Base-by-base conservation (phyloP, 1,284 basidiomycete species). In the Inonotus hispidus region DNA sequence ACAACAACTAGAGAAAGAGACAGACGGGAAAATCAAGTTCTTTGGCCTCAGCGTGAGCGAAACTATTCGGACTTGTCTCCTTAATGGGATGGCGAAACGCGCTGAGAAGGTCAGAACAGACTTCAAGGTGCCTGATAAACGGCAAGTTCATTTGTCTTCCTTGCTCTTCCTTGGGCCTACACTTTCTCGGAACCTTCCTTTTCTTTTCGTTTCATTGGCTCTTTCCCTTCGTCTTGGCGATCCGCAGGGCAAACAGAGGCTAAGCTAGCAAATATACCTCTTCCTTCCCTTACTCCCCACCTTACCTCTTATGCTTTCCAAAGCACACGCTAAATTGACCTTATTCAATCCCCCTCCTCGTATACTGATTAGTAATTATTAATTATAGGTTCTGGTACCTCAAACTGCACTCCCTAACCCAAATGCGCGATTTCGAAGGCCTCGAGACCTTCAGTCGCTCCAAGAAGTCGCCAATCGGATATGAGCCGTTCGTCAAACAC, bases 391-490 rank as follows among this genome's bases (percentile, higher is more conserved):
- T 93, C 74, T 97, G 93, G 93, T 91, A 93, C 74, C 72, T 93
- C 66, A 97, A 96, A 72, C 75, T 98, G 10, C 84, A 93, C 63
- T 88, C 93, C 0, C 74, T 97, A 57, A 88, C 88, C 1, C 77
- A 82, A n/a, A 77, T 82, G 10, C 79, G 85, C 59, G 92, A 96
- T 71, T 97, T 94, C 74, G 89, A 93, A 37, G 86, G 81, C 1
- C 79, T 98, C 5, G 93, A 97, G 59, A 70, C 79, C 0, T 95
- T 97, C 70, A 84, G 93, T 0, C 89, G 87, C 67, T 88, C 86
- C 49, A 94, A 87, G 72, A 85, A 92, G 67, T 93, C 90, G 71
- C 95, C 97, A 0, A 97, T 98, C 64, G 96, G 97, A 2, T 98
- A 95, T 69, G 93, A 96, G 71, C 85, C 91, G 0, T 97, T 96